Conservation (phyloP, 768 basidiomycete genomes). For the Tremella fuciformis region DNA sequence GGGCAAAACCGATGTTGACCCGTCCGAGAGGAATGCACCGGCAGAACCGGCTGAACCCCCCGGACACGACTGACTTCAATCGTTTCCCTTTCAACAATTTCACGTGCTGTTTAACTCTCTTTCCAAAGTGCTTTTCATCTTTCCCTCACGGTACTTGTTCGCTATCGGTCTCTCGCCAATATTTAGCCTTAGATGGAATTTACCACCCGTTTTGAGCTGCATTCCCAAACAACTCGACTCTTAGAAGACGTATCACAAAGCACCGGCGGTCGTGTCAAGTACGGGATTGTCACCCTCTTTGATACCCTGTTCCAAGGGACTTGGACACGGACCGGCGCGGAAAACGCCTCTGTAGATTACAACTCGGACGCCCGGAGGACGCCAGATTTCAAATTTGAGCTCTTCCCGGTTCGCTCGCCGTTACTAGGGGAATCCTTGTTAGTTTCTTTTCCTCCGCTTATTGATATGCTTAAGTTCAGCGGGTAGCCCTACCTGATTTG, state of each 20-base stretch:
- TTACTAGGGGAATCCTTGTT: constrained; percentile 86
- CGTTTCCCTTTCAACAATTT: constrained; percentile 77
- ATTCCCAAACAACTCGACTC: constrained; percentile 84
- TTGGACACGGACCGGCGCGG: constrained; percentile 69
- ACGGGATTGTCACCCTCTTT: constrained; percentile 56
- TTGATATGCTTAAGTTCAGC: constrained; percentile 86
- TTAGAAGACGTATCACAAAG: constrained; percentile 70
- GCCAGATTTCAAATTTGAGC: constrained; percentile 80
- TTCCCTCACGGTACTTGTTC: constrained; percentile 80
- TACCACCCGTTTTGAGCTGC: constrained; percentile 79
- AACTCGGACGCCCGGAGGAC: constrained; percentile 64
- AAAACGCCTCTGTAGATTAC: constrained; percentile 76
- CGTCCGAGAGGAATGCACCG: constrained; percentile 61
- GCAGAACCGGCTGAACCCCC: constrained; percentile 60
- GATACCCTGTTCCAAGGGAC: constrained; percentile 76
- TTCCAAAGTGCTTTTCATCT: constrained; percentile 78
- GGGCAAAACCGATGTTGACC: constrained; percentile 69
- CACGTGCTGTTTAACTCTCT: constrained; percentile 77
- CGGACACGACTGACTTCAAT: constrained; percentile 68
- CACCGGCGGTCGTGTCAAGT: constrained; percentile 62
- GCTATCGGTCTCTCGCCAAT: constrained; percentile 77
- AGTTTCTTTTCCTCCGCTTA: constrained; percentile 89
- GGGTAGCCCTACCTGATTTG: constrained; percentile 80
- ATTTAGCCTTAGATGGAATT: constrained; percentile 83
- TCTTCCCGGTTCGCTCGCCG: constrained; percentile 81